Conservation (phyloP, 495 filamentous ascomycete genomes). For the Xylaria palmicola region DNA sequence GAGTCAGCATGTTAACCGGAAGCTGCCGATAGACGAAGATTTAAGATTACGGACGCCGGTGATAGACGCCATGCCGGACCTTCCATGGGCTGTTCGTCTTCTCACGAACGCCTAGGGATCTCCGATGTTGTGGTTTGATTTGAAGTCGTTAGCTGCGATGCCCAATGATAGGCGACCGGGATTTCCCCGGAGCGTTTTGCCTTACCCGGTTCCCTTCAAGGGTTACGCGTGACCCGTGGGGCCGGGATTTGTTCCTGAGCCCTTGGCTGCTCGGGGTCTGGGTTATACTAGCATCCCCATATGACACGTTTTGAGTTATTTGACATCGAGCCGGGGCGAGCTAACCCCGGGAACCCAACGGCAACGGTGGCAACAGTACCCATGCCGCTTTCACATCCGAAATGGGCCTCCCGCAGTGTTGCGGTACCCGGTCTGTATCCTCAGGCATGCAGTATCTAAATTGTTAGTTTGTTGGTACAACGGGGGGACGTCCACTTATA, state of each 20-base stretch:
- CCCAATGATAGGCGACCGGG: background rate
- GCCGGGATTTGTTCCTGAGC: conserved; percentile 27
- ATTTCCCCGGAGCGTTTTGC: background rate
- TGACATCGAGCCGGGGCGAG: background rate
- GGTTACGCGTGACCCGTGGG: conserved; percentile 12
- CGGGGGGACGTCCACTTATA: background rate
- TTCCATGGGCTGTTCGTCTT: background rate
- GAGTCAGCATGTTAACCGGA: background rate
- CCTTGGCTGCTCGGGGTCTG: conserved; percentile 26
- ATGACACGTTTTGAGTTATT: conserved; percentile 16
- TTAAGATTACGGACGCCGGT: background rate
- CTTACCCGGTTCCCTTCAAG: background rate
- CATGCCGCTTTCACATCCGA: background rate
- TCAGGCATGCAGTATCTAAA: background rate
- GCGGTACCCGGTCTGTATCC: background rate
- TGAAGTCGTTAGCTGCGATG: background rate
- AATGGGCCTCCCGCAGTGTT: background rate
- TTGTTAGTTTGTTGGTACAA: background rate
- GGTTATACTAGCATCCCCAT: conserved; percentile 25
- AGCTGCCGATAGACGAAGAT: conserved; percentile 1
- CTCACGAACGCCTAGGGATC: background rate
- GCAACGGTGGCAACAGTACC: background rate
- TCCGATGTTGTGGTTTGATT: conserved; percentile 1
- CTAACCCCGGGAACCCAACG: background rate
- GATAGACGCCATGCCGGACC: background rate